Evolutionary conservation across 352 stramenopile species (phyloP), one percentile per base, ranked within the genome.

Genomic region (Blastocystis sp.): DNA sequence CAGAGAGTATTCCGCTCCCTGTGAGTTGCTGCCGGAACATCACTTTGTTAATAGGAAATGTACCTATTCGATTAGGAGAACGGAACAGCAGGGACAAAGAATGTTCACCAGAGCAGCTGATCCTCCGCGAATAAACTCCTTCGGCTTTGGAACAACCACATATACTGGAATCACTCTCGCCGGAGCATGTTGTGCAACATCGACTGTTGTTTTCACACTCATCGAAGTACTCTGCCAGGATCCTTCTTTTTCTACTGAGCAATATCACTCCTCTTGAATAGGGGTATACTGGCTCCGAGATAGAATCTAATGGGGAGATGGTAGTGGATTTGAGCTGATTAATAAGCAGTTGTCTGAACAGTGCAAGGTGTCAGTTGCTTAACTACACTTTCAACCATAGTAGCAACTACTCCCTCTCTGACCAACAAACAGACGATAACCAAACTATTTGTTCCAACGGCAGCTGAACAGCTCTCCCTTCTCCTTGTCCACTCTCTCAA

Each of bases 41-140:
- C 84, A 95, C 87, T 88, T 95, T 95, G 87, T 94, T 94, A 48
- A 90, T 90, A 40, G 91, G 89, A 86, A 95, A 95, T 4, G 92
- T 95, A 72, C 93, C 87, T 46, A 94, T 65, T 21, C 14, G n/a
- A 69, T 53, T 3, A 73, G 6, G 6, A 2, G 27, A 54, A 36
- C 8, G 24, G 4, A 16, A 1, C 24, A 27, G 2, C 42, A 16
- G 11, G 14, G 9, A 81, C 69, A 81, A 81, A 81, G 69, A 67
- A 94, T 94, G 84, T 94, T 94, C 88, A 94, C 92, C 44, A 91
- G 91, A 9, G 92, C 91, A 0, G 92, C 92, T 18, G 90, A 89
- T 71, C 91, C 92, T 46, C 92, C 92, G 49, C 91, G 93, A 65
- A 91, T 87, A 85, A 93, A 93, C 89, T 94, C 92, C 54, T 90